Evolutionary conservation across 139 green algal genomes (phyloP).

Genomic region (Ettlia oleoabundans): DNA sequence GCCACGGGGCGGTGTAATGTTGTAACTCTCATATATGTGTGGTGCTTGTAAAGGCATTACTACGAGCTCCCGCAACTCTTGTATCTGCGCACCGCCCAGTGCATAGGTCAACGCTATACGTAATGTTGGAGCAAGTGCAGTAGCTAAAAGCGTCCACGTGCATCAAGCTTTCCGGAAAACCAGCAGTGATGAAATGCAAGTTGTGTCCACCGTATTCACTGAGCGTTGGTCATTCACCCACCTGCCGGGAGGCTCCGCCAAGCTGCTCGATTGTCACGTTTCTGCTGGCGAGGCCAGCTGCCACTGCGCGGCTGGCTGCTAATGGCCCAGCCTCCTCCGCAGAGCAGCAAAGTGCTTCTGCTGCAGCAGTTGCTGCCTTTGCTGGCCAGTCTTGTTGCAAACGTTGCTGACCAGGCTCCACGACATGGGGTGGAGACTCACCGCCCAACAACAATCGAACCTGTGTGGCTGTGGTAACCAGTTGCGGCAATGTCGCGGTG

Average conservation of each 20-base stretch:
- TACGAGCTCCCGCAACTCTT: constrained; percentile 54
- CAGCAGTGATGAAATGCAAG: too few relatives aligned
- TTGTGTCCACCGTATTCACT: too few relatives aligned
- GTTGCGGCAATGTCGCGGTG: background rate
- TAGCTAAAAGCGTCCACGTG: too few relatives aligned
- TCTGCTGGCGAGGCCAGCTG: constrained; percentile 28
- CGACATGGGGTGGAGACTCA: background rate
- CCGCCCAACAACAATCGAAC: constrained; percentile 18
- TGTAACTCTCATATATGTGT: constrained; percentile 47
- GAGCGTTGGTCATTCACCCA: background rate
- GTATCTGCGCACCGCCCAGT: too few relatives aligned
- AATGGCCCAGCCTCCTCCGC: constrained; percentile 33
- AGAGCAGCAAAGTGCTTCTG: constrained; percentile 6
- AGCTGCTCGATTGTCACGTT: constrained; percentile 39
- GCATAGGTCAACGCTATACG: too few relatives aligned
- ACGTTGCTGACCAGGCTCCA: background rate
- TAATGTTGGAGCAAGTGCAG: background rate
- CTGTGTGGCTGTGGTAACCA: background rate
- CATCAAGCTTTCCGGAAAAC: too few relatives aligned
- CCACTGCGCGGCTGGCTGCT: constrained; percentile 51
- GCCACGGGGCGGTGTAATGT: constrained; percentile 68
- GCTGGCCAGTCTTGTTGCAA: constrained; percentile 8
- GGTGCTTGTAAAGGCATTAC: constrained; percentile 57
- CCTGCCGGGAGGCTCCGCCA: constrained; percentile 48
- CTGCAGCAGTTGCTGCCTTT: constrained; percentile 2